Conservation (phyloP, 1,284 basidiomycete species). For the Chondrostereum purpureum region DNA sequence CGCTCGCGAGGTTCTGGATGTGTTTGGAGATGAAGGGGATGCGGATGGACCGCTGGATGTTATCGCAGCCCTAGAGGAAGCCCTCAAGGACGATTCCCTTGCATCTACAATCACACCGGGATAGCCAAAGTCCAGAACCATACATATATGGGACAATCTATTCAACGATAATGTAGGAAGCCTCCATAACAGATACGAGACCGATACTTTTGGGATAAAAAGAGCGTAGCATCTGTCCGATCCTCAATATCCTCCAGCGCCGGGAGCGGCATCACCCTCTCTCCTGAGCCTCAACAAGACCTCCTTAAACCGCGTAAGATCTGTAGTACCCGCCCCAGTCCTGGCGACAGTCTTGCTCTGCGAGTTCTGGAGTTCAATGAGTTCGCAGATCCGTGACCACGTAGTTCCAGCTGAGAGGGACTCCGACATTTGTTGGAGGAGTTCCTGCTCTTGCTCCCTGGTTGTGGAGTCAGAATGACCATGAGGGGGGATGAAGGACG, state of each 20-base stretch:
- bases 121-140: too few relatives aligned
- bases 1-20: constrained; percentile 32
- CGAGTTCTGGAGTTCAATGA: constrained; percentile 90
- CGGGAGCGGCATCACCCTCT: constrained; percentile 86
- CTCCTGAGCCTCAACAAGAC: constrained; percentile 80
- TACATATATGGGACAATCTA: too few relatives aligned
- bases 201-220: neutral
- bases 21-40: constrained; percentile 57
- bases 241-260: constrained; percentile 81
- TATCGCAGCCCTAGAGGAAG: constrained; percentile 18
- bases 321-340: constrained; percentile 82
- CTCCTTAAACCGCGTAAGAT: constrained; percentile 88
- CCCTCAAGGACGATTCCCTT: too few relatives aligned
- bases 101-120: too few relatives aligned
- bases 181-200: too few relatives aligned
- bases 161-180: too few relatives aligned
- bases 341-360: constrained; percentile 94
- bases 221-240: constrained; percentile 2
- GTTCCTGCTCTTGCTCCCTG: constrained; percentile 87
- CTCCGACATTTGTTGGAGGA: constrained; percentile 66
- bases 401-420: constrained; percentile 88
- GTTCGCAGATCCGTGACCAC: constrained; percentile 89
- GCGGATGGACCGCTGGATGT: constrained; percentile 51
- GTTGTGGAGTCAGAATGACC: constrained; percentile 1
- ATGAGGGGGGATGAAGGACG: constrained; percentile 1